These are phyloP conservation scores for Pascua sp. DNA, from an alignment of 1,284 basidiomycete species.

Conservation along the genomic window DNA sequence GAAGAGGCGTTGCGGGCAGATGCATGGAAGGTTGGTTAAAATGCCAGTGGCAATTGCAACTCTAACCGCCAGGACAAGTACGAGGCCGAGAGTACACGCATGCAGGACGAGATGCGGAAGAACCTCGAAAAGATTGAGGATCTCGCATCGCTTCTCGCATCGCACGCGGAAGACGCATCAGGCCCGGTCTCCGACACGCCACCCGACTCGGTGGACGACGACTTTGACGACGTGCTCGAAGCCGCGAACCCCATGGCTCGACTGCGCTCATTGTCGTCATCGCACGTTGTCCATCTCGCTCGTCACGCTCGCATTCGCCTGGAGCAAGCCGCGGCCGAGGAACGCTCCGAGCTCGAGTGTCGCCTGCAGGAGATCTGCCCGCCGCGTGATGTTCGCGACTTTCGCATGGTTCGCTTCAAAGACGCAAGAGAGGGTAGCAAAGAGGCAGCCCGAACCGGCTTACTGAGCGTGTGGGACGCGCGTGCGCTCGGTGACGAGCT, in stretches of 20 bases:
- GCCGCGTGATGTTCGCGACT: constrained; percentile 70
- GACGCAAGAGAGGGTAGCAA: constrained; percentile 62
- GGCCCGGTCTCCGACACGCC: constrained; percentile 1
- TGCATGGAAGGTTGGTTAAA: constrained; percentile 63
- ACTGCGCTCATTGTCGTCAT: constrained; percentile 51
- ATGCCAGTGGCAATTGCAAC: background rate
- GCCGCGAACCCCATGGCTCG: constrained; percentile 34
- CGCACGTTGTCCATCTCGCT: constrained; percentile 64
- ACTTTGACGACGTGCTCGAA: constrained; percentile 39
- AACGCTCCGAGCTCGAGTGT: constrained; percentile 61
- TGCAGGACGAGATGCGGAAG: constrained; percentile 33
- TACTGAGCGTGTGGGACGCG: constrained; percentile 82
- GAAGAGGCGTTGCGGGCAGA: constrained; percentile 64
- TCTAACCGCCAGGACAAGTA: constrained; percentile 32
- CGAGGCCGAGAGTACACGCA: constrained; percentile 30
- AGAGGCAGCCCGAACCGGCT: constrained; percentile 59
- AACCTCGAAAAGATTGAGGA: constrained; percentile 33
- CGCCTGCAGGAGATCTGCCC: constrained; percentile 74
- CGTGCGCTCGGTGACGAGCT: constrained; percentile 59
- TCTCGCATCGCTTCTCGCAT: constrained; percentile 20
- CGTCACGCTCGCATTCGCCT: constrained; percentile 57
- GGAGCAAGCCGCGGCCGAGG: constrained; percentile 55
- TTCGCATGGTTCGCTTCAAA: constrained; percentile 70
- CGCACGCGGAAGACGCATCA: constrained; percentile 23
- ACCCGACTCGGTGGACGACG: constrained; percentile 23